Percentiles rank a stretch among this genome's conserved stretches.
Evolutionary conservation across 2,329 filamentous ascomycete genomes (phyloP).

Genomic region (Mycosphaerella sp.): DNA sequence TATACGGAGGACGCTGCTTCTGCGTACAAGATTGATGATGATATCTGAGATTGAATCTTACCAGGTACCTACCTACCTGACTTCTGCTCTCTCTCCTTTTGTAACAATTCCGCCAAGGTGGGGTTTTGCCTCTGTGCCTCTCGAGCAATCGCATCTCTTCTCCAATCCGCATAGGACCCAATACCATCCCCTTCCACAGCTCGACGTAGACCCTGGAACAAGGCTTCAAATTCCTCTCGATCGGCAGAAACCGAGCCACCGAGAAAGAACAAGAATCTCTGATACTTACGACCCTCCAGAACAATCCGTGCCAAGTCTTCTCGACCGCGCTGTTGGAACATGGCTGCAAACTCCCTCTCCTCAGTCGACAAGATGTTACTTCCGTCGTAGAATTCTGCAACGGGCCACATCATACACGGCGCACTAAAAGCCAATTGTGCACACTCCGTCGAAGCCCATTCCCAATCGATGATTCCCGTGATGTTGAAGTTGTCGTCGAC

Average conservation of each 20-base stretch:
- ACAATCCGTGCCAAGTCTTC: not conserved
- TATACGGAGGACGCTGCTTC: too few species aligned
- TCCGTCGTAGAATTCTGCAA: not conserved
- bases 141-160: not conserved
- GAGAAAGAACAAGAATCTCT: not conserved
- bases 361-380: not conserved
- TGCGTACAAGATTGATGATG: too few species aligned
- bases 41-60: too few species aligned
- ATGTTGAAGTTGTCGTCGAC: not conserved
- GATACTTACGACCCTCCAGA: not conserved
- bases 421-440: not conserved
- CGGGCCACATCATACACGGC: not conserved
- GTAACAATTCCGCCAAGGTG: too few species aligned
- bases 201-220: not conserved
- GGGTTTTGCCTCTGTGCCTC: too few species aligned
- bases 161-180: not conserved
- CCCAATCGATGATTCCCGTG: not conserved
- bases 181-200: not conserved
- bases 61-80: too few species aligned
- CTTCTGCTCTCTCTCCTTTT: too few species aligned
- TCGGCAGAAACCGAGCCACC: not conserved
- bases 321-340: not conserved
- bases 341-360: not conserved
- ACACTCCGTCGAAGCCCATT: not conserved
- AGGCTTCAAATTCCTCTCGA: not conserved